Percentiles rank a stretch among this genome's conserved stretches.
These are phyloP conservation scores for Taphrina communis DNA, from an alignment of 1,139 yeast species.

Conservation along the genomic window DNA sequence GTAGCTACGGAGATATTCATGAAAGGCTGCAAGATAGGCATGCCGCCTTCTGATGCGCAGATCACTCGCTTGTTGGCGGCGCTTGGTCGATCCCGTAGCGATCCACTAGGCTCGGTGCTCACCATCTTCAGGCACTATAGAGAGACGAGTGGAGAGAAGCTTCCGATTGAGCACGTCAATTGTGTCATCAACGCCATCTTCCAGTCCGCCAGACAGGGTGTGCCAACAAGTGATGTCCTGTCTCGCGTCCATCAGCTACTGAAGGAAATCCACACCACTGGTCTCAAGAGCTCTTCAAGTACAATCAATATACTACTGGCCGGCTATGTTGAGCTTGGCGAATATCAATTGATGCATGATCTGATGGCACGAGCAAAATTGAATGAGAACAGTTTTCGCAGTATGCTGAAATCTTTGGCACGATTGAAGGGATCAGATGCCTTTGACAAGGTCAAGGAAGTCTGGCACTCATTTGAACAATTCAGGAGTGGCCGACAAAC, in stretches of 20 bases:
- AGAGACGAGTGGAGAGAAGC: slow-evolving; percentile 6
- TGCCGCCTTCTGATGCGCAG: slow-evolving; percentile 17
- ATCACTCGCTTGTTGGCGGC: slow-evolving; percentile 22
- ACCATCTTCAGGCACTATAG: slow-evolving; percentile 28
- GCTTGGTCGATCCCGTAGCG: background rate
- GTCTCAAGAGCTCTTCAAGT: slow-evolving; percentile 3
- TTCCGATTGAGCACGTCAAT: slow-evolving; percentile 25
- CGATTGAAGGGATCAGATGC: background rate
- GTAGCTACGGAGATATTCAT: slow-evolving; percentile 36
- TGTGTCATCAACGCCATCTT: slow-evolving; percentile 21
- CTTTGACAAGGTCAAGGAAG: background rate
- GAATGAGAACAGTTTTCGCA: slow-evolving; percentile 21
- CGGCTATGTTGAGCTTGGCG: slow-evolving; percentile 32
- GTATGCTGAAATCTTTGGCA: slow-evolving; percentile 22
- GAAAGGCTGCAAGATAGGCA: slow-evolving; percentile 29
- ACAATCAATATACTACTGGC: slow-evolving; percentile 33
- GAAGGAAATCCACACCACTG: background rate
- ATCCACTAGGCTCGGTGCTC: slow-evolving; percentile 6
- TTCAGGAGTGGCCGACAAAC: background rate
- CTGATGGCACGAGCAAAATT: slow-evolving; percentile 17
- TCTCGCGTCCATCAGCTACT: slow-evolving; percentile 13
- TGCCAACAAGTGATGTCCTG: slow-evolving; percentile 13
- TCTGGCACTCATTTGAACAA: slow-evolving; percentile 16
- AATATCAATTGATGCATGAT: slow-evolving; percentile 15
- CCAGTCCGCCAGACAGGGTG: background rate